Evolutionary conservation across 371 early-diverging fungal genomes (phyloP).

Genomic region (Homolaphlyctis polyrhiza): DNA sequence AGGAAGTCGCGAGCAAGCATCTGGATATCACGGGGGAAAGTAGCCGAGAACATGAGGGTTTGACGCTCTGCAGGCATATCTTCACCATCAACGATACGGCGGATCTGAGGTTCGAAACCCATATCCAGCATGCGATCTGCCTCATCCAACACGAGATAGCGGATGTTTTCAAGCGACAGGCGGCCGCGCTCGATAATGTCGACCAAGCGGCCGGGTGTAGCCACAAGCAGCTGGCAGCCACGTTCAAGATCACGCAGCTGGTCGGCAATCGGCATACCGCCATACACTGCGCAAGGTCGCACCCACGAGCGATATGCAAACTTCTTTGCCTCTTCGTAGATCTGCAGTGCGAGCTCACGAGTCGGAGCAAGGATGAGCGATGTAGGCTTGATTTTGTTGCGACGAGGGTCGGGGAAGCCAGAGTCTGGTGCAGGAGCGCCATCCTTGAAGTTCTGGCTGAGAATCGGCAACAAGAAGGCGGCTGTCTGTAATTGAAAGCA

Average conservation of each 20-base stretch:
- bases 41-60: constrained; percentile 97
- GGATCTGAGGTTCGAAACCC: constrained; percentile 99
- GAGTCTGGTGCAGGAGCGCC: constrained; percentile 30
- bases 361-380: constrained; percentile 68
- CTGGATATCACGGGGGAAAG: constrained; percentile 95
- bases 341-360: constrained; percentile 91
- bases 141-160: constrained; percentile 96
- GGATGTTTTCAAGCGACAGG: constrained; percentile 70
- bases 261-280: constrained; percentile 48
- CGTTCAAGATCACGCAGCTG: constrained; percentile 43
- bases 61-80: constrained; percentile 91
- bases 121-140: constrained; percentile 98
- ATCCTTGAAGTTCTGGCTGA: constrained; percentile 44
- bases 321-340: constrained; percentile 78
- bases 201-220: constrained; percentile 97
- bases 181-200: constrained; percentile 92
- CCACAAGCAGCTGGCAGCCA: constrained; percentile 64
- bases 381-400: constrained; percentile 32
- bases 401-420: constrained; percentile 10
- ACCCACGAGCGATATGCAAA: constrained; percentile 64
- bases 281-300: constrained; percentile 55
- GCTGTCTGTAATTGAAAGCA: constrained; percentile 50
- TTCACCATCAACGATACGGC: constrained; percentile 91
- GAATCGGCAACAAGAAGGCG: constrained; percentile 60
- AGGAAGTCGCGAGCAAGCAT: constrained; percentile 91